Evolutionary conservation across 2,329 filamentous ascomycete genomes (phyloP), one percentile per base, ranked within the genome.

Genomic region (Pseudocercospora pini-densiflorae): DNA sequence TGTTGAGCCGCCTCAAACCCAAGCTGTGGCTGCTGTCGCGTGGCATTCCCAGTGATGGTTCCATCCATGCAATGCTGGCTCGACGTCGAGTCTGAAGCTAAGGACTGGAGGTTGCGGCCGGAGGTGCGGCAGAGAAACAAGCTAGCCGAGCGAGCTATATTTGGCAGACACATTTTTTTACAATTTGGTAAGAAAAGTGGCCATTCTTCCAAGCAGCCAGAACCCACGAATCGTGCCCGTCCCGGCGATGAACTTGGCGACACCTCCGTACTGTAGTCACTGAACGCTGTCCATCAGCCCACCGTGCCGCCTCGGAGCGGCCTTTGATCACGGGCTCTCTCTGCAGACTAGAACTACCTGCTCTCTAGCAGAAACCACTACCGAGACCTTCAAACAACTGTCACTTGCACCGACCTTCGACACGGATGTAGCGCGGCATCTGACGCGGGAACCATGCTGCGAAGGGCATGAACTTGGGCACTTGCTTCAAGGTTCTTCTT

Each of bases 21-120:
- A 55, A 57, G 61, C 62, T 59, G 62, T 59, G 55, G 59, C 59
- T 40, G 21, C 61, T 57, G 43, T 64, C 54, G 62, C 62, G 61
- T 63, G 54, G 54, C 55, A 58, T 12, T 27, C 55, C 53, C 43
- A 36, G 61, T 31, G 51, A 58, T 40, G 33, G 53, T 59, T 63
- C 40, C 61, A 58, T 21, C 29, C 27, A 40, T 12, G 27, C 53
- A 23, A 31, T 31, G 27, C 24, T 23, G 24, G 27, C 53, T 36
- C 29, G 54, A 58, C 31, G 55, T 58, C 55, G 27, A 63, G 53
- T 19, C 31, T 57, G 8, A 33, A 12, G 23, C 21, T 19, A 24
- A 9, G n/a, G 55, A 40, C 51, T 55, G 27, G 27, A 55, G 8
- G 10, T 55, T 43, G 40, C 40, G 40, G 51, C 51, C 23, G 51